These are phyloP conservation scores for Aspergillus candidus DNA, from an alignment of 2,329 filamentous ascomycete genomes.

Conservation along the genomic window DNA sequence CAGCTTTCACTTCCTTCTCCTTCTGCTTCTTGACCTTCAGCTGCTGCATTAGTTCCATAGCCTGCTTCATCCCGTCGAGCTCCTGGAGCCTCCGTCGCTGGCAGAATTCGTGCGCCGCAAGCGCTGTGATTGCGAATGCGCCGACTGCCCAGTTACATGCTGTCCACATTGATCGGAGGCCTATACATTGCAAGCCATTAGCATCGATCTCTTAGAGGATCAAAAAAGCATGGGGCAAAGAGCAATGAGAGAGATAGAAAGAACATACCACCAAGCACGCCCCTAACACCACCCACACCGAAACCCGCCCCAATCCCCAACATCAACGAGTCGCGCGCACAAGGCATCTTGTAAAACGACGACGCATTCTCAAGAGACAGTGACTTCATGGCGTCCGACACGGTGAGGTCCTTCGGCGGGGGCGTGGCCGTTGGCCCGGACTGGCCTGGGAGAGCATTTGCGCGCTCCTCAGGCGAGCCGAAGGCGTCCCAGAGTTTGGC, in stretches of 20 bases:
- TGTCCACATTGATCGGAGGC: constrained; percentile 54
- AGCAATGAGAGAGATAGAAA: no score
- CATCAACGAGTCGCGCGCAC: constrained; percentile 74
- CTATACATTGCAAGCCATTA: constrained; percentile 11
- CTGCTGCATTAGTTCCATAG: constrained; percentile 72
- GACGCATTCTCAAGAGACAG: constrained; percentile 48
- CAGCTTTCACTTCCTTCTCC: constrained; percentile 39
- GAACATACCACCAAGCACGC: constrained; percentile 63
- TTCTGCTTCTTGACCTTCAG: constrained; percentile 62
- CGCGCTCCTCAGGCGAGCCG: no score
- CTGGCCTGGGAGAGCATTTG: no score
- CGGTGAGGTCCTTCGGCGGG: constrained; percentile 32
- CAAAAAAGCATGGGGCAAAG: no score
- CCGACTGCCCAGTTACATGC: constrained; percentile 83
- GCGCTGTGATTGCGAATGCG: constrained; percentile 63
- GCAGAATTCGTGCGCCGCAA: constrained; percentile 77
- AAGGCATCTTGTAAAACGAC: constrained; percentile 71
- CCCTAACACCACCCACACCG: constrained; percentile 65
- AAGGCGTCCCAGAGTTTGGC: no score
- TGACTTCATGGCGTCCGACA: constrained; percentile 37
- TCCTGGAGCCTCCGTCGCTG: constrained; percentile 68
- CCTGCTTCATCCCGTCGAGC: constrained; percentile 74
- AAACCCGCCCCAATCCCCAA: constrained; percentile 77
- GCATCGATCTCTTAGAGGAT: no score
- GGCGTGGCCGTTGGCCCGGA: no score